Evolutionary conservation across 345 rosid genomes (phyloP).

Genomic region (Pistacia atlantica): DNA sequence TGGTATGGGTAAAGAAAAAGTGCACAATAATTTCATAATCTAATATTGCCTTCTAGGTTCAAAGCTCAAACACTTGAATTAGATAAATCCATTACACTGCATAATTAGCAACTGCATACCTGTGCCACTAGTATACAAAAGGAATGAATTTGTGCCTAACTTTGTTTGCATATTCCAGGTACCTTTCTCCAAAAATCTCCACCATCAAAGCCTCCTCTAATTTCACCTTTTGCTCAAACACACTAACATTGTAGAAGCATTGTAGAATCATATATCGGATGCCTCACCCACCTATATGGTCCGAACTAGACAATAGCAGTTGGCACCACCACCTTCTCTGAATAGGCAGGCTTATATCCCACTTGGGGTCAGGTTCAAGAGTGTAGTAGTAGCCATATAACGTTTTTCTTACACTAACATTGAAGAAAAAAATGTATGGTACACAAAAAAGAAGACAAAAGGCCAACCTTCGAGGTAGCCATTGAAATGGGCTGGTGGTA

Average conservation of each 20-base stretch:
- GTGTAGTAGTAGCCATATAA: slow-evolving; percentile 75
- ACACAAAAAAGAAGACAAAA: slow-evolving; percentile 76
- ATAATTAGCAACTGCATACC: slow-evolving; percentile 38
- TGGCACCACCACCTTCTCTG: slow-evolving; percentile 81
- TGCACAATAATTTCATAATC: background rate
- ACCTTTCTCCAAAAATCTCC: slow-evolving; percentile 66
- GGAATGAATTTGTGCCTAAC: slow-evolving; percentile 85
- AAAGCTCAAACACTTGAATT: slow-evolving; percentile 16
- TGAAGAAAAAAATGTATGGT: slow-evolving; percentile 91
- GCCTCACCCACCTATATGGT: slow-evolving; percentile 80
- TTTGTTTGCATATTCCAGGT: slow-evolving; percentile 63
- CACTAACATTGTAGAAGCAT: slow-evolving; percentile 49
- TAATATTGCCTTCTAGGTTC: background rate
- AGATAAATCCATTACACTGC: slow-evolving; percentile 22
- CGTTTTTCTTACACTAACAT: slow-evolving; percentile 71
- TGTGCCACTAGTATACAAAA: slow-evolving; percentile 56
- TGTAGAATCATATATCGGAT: slow-evolving; percentile 78
- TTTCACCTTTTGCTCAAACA: slow-evolving; percentile 70
- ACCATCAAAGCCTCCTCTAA: slow-evolving; percentile 76
- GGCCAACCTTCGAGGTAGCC: slow-evolving; percentile 96
- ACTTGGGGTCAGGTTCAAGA: slow-evolving; percentile 68
- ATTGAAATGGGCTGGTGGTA: slow-evolving; percentile 79
- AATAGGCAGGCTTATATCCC: slow-evolving; percentile 73
- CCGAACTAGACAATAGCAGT: slow-evolving; percentile 82
- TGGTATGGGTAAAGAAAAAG: background rate